A percentile compares a stretch with the other conserved stretches of the same genome.
Conservation (phyloP, 225 moss, liverwort and hornwort genomes). For the Sphagnum contortum region DNA sequence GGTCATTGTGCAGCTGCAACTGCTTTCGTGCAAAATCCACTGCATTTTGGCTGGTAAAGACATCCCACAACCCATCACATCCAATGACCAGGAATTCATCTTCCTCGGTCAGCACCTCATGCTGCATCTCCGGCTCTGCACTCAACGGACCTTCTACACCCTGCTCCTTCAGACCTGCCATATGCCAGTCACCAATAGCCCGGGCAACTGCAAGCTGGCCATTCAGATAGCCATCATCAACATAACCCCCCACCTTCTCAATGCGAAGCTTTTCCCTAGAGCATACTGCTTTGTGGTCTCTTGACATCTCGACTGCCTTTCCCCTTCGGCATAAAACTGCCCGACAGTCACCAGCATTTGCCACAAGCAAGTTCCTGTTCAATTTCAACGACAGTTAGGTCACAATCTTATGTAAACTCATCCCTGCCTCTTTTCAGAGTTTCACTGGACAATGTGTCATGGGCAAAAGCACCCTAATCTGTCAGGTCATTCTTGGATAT, state of each 20-base stretch:
- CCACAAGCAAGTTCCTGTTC: conserved; percentile 75
- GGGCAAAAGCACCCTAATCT: too few relatives aligned
- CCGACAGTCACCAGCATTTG: conserved; percentile 94
- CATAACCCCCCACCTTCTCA: conserved; percentile 76
- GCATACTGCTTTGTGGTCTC: conserved; percentile 70
- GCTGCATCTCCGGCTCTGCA: conserved; percentile 75
- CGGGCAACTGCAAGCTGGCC: conserved; percentile 81
- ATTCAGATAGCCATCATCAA: conserved; percentile 81
- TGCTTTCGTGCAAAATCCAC: conserved; percentile 80
- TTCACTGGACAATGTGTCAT: too few relatives aligned
- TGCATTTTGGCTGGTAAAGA: conserved; percentile 84
- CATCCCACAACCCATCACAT: conserved; percentile 96
- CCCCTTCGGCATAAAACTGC: conserved; percentile 83
- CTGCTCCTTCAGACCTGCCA: conserved; percentile 58
- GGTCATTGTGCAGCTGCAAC: conserved; percentile 80
- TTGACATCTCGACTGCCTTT: conserved; percentile 74
- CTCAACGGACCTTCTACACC: conserved; percentile 61
- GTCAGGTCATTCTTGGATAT: too few relatives aligned
- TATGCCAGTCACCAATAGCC: conserved; percentile 91
- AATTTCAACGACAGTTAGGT: neutral
- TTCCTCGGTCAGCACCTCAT: conserved; percentile 52
- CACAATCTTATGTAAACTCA: too few relatives aligned
- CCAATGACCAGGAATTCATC: conserved; percentile 94
- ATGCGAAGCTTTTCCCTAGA: conserved; percentile 65
- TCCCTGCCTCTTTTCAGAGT: too few relatives aligned